These are phyloP conservation scores for Heritiera fomes DNA, from an alignment of 345 rosid species.

Conservation along the genomic window DNA sequence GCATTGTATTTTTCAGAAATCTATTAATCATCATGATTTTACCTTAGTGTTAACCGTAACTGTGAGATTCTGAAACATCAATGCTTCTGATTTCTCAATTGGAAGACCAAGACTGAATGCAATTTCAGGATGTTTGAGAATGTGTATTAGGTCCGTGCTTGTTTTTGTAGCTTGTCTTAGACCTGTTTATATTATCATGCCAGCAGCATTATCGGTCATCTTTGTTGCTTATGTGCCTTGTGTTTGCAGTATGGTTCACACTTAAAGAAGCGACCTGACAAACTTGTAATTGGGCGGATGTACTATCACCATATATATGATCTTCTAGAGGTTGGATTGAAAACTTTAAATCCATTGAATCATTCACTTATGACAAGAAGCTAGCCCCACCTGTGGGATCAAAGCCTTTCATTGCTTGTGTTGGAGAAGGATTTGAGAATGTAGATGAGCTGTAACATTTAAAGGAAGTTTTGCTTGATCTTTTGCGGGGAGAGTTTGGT, in stretches of 20 bases:
- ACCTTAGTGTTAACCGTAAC: not conserved
- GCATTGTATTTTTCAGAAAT: not conserved
- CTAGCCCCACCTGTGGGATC: constrained; percentile 71
- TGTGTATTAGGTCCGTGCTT: not conserved
- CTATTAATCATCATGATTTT: not conserved
- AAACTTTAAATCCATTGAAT: constrained; percentile 66
- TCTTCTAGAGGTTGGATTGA: constrained; percentile 93
- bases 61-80: not conserved
- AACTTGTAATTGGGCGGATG: constrained; percentile 80
- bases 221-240: not conserved
- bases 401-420: constrained; percentile 80
- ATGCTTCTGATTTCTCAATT: constrained; percentile 9
- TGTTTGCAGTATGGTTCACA: constrained; percentile 79
- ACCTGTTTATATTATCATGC: not conserved
- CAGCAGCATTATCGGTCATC: not conserved
- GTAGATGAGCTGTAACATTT: constrained; percentile 79
- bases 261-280: constrained; percentile 89
- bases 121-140: not conserved
- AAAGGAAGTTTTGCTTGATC: constrained; percentile 84
- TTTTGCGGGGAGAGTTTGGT: constrained; percentile 81
- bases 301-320: constrained; percentile 86
- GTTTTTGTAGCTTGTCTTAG: not conserved
- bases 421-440: constrained; percentile 85
- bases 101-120: not conserved
- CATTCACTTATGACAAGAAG: constrained; percentile 74